Base-by-base conservation (phyloP, 2,329 filamentous ascomycete genomes). In the Botryotinia globosa region DNA sequence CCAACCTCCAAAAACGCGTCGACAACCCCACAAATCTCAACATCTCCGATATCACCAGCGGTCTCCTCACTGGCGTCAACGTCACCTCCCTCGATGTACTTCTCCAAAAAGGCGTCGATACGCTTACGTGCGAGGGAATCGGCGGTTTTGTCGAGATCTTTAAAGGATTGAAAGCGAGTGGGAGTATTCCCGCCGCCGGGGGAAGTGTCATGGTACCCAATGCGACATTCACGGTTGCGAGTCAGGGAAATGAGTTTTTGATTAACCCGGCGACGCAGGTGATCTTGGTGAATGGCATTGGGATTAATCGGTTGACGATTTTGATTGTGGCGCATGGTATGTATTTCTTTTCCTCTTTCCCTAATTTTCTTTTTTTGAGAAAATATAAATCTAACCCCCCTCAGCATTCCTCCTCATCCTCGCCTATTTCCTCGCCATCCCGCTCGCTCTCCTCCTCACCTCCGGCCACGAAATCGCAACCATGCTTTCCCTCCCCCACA, bases 281-380 rank as follows among this genome's bases (percentile, higher is more conserved):
- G 16, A 67, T 67, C 14, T 3, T 9, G 29, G 69, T 71, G 1
- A 71, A 71, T 59, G 69, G 61, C 3, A 16, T 71, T 29, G 18
- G 29, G 3, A 25, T 66, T 34, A 59, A 0, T 58, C 42, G 12
- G 20, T 45, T 71, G 37, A 66, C 51, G 1, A 45, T 56, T 29
- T 29, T 71, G 22, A 67, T 71, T 29, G 48, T 67, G 29, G 45
- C 25, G 42, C 69, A 71, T 71, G 69, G 69, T 71, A 71, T 48
- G 69, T 45, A 44, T 7, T 18, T 44, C 1, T 44, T 7, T 16
- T 1, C 42, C 14, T 44, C 6, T 18, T 44, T 29, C 18, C 39
- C 3, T 3, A 3, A 3, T 7, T 32, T 22, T 7, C 9, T 22
- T n/a, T 58, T 34, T 18, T 12, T 22, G 8, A 6, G 8, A 22